Evolutionary conservation across 768 basidiomycete species (phyloP), one percentile per base, ranked within the genome.

Genomic region (Suillus discolor): DNA sequence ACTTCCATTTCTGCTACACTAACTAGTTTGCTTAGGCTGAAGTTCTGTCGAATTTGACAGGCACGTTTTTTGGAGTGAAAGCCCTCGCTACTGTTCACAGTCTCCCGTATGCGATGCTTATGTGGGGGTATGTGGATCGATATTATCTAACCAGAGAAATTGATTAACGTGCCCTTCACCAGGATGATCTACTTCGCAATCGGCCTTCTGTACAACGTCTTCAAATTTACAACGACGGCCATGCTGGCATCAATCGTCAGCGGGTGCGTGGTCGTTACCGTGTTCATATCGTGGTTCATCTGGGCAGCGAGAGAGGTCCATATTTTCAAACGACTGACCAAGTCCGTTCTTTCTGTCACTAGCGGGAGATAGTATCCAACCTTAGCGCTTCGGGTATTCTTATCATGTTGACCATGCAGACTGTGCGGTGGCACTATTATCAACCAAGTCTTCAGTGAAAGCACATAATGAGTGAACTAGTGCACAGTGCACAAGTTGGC

Each of bases 11-110:
- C 7, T 36, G 16, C 13, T n/a, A n/a, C 25, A 11, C 34, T 41
- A 39, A 42, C 44, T 31, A 25, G 18, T 5, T 42, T 36, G 8
- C 18, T n/a, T 45, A 79, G 78, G 62, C 65, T 9, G 36, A 68
- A 7, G 80, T 75, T 61, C 76, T 71, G 55, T 49, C 39, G 16
- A 61, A 57, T n/a, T 61, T 66, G 41, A 36, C 67, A n/a, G 68
- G 67, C n/a, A 55, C 66, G 0, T 47, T 61, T 18, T 62, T 67
- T 39, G 75, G 75, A 2, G 60, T 75, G 3, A 77, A 77, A 61
- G 64, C 71, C 1, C 64, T 79, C n/a, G 72, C 77, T 0, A 74
- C 77, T 16, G 66, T 76, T 53, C 78, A 73, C 63, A 77, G 73
- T 66, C 67, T 78, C 12, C 77, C 77, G 3, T 77, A 74, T 51